Conservation (phyloP, 441 rosid species). For the Populus hybrid region DNA sequence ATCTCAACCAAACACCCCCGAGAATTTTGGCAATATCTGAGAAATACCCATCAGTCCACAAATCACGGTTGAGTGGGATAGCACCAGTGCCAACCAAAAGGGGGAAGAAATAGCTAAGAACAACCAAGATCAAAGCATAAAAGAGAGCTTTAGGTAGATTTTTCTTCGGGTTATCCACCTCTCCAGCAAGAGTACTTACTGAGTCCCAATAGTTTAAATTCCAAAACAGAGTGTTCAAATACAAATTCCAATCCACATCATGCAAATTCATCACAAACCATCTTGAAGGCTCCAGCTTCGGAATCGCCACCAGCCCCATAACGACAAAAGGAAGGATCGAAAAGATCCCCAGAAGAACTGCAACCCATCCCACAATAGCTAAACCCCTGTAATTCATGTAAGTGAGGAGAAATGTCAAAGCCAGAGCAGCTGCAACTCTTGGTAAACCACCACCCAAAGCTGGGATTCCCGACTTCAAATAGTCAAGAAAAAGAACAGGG, state of each 20-base stretch:
- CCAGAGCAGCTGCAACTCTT: conserved; percentile 35
- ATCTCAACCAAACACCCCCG: conserved; percentile 61
- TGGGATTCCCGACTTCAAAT: conserved; percentile 49
- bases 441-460: conserved; percentile 47
- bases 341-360: conserved; percentile 50
- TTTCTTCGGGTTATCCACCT: conserved; percentile 28
- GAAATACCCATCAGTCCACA: conserved; percentile 66
- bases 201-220: conserved; percentile 80
- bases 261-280: conserved; percentile 49
- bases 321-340: conserved; percentile 62
- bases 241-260: conserved; percentile 50
- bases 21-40: conserved; percentile 56
- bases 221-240: conserved; percentile 71
- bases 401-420: conserved; percentile 47
- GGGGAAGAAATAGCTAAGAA: conserved; percentile 52
- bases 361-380: conserved; percentile 58
- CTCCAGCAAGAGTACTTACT: conserved; percentile 62
- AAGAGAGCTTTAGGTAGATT: conserved; percentile 40
- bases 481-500: conserved; percentile 66
- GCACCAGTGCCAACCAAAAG: conserved; percentile 56
- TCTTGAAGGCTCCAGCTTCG: conserved; percentile 51
- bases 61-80: conserved; percentile 44
- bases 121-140: conserved; percentile 37
- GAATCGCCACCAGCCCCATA: conserved; percentile 61
- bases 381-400: conserved; percentile 62